These are phyloP conservation scores for Penicillium sp. DNA, from an alignment of 2,329 filamentous ascomycete genomes.

Conservation along the genomic window DNA sequence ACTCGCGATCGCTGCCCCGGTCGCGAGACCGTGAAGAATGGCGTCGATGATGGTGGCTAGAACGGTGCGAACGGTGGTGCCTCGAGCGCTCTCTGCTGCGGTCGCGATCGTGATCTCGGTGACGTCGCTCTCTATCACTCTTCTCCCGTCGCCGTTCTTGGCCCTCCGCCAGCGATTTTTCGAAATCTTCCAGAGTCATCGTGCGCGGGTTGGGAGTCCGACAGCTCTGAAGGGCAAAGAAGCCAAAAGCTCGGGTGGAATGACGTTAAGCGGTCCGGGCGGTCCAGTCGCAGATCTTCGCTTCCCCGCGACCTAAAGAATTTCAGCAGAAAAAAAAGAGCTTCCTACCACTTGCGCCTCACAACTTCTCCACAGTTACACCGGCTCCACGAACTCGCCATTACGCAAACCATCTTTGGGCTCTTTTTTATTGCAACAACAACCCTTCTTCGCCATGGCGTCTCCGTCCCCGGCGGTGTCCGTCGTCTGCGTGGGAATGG, in stretches of 20 bases:
- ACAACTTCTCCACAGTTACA: not conserved
- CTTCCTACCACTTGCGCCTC: conserved; percentile 8
- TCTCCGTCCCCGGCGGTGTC: conserved; percentile 63
- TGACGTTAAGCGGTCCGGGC: conserved; percentile 36
- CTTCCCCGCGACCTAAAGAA: conserved; percentile 32
- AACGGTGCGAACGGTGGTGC: conserved; percentile 31
- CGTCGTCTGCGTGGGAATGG: conserved; percentile 96
- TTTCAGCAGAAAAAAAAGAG: conserved; percentile 26
- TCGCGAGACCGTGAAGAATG: conserved; percentile 40
- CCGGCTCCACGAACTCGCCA: not conserved
- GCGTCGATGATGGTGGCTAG: conserved; percentile 46
- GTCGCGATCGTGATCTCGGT: conserved; percentile 38
- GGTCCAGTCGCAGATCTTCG: conserved; percentile 30
- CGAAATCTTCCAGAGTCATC: conserved; percentile 70
- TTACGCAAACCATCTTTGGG: not conserved
- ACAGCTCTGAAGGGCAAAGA: conserved; percentile 9
- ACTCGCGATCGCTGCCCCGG: conserved; percentile 34
- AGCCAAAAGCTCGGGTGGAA: conserved; percentile 26
- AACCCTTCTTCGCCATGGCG: conserved; percentile 42
- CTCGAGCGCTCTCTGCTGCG: conserved; percentile 42
- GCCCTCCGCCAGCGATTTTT: conserved; percentile 68
- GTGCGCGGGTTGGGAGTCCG: conserved; percentile 8
- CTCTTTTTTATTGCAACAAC: not conserved
- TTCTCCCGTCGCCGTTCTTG: conserved; percentile 38
- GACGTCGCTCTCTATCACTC: conserved; percentile 37